Conservation (phyloP, 352 stramenopile genomes). For the Pythium aphanidermatum region DNA sequence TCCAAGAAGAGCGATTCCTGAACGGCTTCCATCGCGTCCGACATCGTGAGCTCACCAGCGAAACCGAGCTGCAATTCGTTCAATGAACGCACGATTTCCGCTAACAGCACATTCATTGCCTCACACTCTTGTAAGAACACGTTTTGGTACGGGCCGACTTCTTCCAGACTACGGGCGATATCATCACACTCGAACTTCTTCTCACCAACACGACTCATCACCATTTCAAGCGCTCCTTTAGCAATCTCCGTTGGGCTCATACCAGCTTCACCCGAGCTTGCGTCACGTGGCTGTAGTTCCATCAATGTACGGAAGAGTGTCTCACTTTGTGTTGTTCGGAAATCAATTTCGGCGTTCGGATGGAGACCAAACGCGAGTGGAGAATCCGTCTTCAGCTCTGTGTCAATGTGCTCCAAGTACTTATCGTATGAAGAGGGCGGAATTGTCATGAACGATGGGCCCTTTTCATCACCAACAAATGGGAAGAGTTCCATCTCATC, state of each 20-base stretch:
- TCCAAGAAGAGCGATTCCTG: conserved; percentile 93
- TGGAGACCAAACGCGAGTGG: conserved; percentile 97
- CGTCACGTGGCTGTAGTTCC: conserved; percentile 93
- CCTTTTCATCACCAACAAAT: conserved; percentile 96
- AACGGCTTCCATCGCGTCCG: conserved; percentile 95
- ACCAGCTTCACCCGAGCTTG: conserved; percentile 73
- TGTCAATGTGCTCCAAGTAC: conserved; percentile 97
- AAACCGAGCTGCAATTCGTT: conserved; percentile 97
- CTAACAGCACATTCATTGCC: conserved; percentile 94
- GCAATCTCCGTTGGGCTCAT: conserved; percentile 93
- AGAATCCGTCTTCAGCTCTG: conserved; percentile 94
- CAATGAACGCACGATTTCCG: conserved; percentile 94
- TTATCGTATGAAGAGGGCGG: conserved; percentile 96
- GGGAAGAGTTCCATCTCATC: conserved; percentile 99
- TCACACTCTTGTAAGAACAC: conserved; percentile 98
- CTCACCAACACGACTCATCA: conserved; percentile 94
- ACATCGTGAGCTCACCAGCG: conserved; percentile 97
- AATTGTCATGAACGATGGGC: conserved; percentile 85
- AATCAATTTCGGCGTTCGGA: conserved; percentile 98
- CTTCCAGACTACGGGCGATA: conserved; percentile 90
- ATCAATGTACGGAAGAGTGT: conserved; percentile 94
- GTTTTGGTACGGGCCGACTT: conserved; percentile 94
- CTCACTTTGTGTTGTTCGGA: conserved; percentile 95
- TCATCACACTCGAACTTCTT: conserved; percentile 98
- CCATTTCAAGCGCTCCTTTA: conserved; percentile 85